phyloP scores from a whole-genome alignment of 208 protist genomes.

The Vickermania spadyakhi region DNA sequence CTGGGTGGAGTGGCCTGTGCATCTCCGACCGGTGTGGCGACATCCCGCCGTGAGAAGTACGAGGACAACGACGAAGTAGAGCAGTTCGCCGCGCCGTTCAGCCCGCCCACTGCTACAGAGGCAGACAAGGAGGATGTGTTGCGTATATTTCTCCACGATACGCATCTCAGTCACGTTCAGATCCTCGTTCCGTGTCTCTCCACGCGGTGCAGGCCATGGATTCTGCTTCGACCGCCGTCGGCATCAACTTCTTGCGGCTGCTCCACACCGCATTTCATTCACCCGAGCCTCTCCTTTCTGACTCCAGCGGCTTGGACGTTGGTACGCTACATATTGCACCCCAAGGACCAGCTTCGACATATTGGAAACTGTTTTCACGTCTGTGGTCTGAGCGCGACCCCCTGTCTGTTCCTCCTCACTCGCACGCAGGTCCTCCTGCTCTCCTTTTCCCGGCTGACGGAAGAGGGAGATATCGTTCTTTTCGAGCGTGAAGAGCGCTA shows the following conservation, averaged over 20 bases:
- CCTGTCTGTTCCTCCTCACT: conserved; percentile 78
- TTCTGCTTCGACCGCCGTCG: not conserved
- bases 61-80: not conserved
- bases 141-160: conserved; percentile 3
- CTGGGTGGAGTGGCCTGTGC: not conserved
- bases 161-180: conserved; percentile 22
- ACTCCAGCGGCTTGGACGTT: conserved; percentile 56
- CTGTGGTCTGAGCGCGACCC: conserved; percentile 73
- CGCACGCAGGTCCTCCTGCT: conserved; percentile 53
- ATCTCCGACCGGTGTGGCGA: not conserved
- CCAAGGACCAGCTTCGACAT: conserved; percentile 64
- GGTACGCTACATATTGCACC: conserved; percentile 58
- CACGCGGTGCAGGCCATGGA: not conserved
- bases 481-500: conserved; percentile 29
- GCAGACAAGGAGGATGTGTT: not conserved
- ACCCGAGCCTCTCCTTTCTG: conserved; percentile 24
- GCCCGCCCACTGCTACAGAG: not conserved
- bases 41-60: not conserved
- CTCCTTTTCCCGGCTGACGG: conserved; percentile 61
- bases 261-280: conserved; percentile 26
- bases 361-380: conserved; percentile 86
- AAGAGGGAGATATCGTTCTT: conserved; percentile 76
- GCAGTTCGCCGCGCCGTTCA: not conserved
- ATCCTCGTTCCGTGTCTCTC: conserved; percentile 11
- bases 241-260: conserved; percentile 7